Percentiles rank a stretch among this genome's conserved stretches.
Evolutionary conservation across 805 yeast species (phyloP).

Genomic region (Brettanomyces custersianus): DNA sequence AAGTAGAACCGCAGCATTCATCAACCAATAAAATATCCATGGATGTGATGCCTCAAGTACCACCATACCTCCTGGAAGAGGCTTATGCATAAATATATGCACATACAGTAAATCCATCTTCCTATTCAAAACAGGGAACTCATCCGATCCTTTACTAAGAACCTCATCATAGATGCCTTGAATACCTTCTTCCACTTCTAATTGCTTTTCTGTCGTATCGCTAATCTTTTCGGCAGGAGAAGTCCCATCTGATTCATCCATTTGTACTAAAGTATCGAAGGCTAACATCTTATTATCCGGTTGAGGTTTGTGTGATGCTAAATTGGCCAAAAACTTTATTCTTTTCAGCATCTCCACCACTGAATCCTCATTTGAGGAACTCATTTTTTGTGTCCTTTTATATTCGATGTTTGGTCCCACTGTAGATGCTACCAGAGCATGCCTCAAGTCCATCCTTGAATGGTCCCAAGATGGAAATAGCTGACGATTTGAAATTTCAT

Average conservation of each 20-base stretch:
- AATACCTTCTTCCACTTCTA: slow-evolving; percentile 28
- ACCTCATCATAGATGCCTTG: slow-evolving; percentile 23
- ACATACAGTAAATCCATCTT: slow-evolving; percentile 37
- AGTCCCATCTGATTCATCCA: slow-evolving; percentile 12
- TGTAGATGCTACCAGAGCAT: too few species aligned
- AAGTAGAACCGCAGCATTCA: slow-evolving; percentile 42
- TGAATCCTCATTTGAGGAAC: background rate
- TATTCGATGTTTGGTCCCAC: too few species aligned
- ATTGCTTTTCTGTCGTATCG: slow-evolving; percentile 30
- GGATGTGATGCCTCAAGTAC: slow-evolving; percentile 83
- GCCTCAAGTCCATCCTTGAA: too few species aligned
- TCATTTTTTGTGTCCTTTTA: too few species aligned
- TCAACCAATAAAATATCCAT: slow-evolving; percentile 84
- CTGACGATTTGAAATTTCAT: too few species aligned
- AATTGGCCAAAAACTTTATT: background rate
- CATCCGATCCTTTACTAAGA: slow-evolving; percentile 22
- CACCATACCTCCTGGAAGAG: slow-evolving; percentile 42
- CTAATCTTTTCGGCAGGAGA: slow-evolving; percentile 18
- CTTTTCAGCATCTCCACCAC: background rate
- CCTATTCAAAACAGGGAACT: slow-evolving; percentile 20
- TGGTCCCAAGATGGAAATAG: slow-evolving; percentile 2
- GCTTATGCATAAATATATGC: slow-evolving; percentile 28
- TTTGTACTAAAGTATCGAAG: slow-evolving; percentile 18
- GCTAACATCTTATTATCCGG: slow-evolving; percentile 8
- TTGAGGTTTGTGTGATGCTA: background rate